A percentile compares a stretch with the other conserved stretches of the same genome.
Conservation (phyloP, 768 basidiomycete genomes). For the Phaeolepiota aurea region DNA sequence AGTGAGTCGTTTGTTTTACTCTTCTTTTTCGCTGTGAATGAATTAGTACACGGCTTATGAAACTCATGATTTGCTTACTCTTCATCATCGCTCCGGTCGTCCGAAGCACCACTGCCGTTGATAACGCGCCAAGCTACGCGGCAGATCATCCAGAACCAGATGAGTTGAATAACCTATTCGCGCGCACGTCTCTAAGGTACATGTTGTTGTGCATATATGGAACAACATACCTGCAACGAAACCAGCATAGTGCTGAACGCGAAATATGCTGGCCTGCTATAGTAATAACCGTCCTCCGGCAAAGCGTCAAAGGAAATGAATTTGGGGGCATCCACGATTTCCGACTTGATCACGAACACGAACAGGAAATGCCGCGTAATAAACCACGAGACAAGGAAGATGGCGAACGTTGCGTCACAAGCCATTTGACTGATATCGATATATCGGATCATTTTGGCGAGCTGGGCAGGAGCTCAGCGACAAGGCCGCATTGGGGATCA, state of each 20-base stretch:
- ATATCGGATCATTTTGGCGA: conserved; percentile 94
- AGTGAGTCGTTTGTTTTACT: conserved; percentile 9
- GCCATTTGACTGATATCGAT: conserved; percentile 49
- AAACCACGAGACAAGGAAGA: conserved; percentile 88
- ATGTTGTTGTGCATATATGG: no score
- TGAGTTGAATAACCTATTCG: conserved; percentile 56
- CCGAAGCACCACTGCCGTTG: conserved; percentile 67
- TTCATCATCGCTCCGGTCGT: conserved; percentile 83
- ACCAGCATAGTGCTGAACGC: conserved; percentile 49
- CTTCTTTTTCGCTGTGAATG: conserved; percentile 21
- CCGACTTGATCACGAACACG: conserved; percentile 57
- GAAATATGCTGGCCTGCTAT: conserved; percentile 33
- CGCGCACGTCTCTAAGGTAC: no score
- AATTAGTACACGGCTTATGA: no score
- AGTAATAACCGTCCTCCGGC: conserved; percentile 46
- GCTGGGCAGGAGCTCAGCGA: conserved; percentile 27
- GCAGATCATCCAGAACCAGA: conserved; percentile 87
- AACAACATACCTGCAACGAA: conserved; percentile 53
- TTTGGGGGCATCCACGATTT: conserved; percentile 39
- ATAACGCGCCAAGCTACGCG: conserved; percentile 78
- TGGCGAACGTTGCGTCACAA: conserved; percentile 69
- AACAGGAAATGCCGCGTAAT: conserved; percentile 84
- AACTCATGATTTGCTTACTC: conserved; percentile 37
- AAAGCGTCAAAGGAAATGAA: conserved; percentile 52
- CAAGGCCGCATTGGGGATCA: neutral